phyloP scores from a whole-genome alignment of 257 asterid genomes.

The Solanum gandarillasii region DNA sequence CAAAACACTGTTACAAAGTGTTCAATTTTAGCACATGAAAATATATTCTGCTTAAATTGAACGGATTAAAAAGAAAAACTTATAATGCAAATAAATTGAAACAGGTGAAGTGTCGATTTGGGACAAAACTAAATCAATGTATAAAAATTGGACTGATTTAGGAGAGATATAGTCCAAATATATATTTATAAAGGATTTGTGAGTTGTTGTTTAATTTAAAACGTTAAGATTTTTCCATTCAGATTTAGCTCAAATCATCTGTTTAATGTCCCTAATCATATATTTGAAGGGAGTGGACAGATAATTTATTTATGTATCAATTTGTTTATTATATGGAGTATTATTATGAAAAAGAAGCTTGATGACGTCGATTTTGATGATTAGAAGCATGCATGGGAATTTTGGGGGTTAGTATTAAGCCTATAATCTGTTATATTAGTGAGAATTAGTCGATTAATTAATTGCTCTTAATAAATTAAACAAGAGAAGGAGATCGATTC shows the following conservation, averaged over 20 bases:
- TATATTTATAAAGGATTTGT: background rate
- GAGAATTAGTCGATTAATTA: background rate
- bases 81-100: background rate
- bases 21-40: background rate
- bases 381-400: conserved; percentile 3
- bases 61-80: background rate
- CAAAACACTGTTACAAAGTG: background rate
- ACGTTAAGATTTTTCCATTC: background rate
- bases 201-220: background rate
- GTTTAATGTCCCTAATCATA: background rate
- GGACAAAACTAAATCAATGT: background rate
- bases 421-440: background rate
- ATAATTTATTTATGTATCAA: background rate
- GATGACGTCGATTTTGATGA: background rate
- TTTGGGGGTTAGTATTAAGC: background rate
- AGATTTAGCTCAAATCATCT: background rate
- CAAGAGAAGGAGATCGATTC: background rate
- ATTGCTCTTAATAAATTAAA: background rate
- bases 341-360: background rate
- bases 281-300: background rate
- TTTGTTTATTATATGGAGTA: background rate
- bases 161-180: background rate
- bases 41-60: background rate
- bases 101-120: background rate
- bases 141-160: background rate